phyloP scores from a whole-genome alignment of 1,284 basidiomycete species.

The Fomitopsis betulina region DNA sequence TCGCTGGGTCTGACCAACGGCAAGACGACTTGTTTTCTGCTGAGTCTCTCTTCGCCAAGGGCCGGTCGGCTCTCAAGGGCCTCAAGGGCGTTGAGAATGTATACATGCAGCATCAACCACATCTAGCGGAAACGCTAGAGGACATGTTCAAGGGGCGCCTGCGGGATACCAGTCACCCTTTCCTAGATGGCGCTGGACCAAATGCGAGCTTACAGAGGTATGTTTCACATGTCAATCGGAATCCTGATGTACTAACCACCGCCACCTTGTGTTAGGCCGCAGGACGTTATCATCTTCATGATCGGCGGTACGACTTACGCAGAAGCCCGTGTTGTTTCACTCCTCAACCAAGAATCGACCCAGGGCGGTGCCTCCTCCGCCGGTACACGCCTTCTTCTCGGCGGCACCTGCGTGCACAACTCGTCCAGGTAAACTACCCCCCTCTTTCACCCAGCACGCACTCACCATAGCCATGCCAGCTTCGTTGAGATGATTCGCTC shows the following conservation, averaged over 20 bases:
- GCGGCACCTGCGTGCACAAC: constrained; percentile 92
- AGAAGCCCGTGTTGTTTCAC: constrained; percentile 79
- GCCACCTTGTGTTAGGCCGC: constrained; percentile 53
- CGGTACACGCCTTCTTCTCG: constrained; percentile 76
- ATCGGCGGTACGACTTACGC: constrained; percentile 94
- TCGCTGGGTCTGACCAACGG: constrained; percentile 92
- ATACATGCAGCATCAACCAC: constrained; percentile 96
- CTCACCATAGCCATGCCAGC: constrained; percentile 31
- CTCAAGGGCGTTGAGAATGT: constrained; percentile 99
- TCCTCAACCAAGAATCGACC: constrained; percentile 77
- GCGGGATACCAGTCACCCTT: constrained; percentile 88
- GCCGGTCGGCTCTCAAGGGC: constrained; percentile 92
- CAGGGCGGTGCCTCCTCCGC: constrained; percentile 39
- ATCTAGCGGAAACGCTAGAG: constrained; percentile 90
- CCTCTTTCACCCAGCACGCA: neutral
- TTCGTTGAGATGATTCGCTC: constrained; percentile 73
- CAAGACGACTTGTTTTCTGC: constrained; percentile 98
- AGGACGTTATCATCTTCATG: constrained; percentile 94
- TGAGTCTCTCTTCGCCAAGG: constrained; percentile 92
- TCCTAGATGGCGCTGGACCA: constrained; percentile 66
- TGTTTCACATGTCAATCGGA: constrained; percentile 5
- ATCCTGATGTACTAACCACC: neutral
- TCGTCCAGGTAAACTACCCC: constrained; percentile 65
- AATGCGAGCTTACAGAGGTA: constrained; percentile 70
- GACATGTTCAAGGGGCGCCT: constrained; percentile 84